phyloP scores from a whole-genome alignment of 495 filamentous ascomycete species.

The Annulohypoxylon bovei region DNA sequence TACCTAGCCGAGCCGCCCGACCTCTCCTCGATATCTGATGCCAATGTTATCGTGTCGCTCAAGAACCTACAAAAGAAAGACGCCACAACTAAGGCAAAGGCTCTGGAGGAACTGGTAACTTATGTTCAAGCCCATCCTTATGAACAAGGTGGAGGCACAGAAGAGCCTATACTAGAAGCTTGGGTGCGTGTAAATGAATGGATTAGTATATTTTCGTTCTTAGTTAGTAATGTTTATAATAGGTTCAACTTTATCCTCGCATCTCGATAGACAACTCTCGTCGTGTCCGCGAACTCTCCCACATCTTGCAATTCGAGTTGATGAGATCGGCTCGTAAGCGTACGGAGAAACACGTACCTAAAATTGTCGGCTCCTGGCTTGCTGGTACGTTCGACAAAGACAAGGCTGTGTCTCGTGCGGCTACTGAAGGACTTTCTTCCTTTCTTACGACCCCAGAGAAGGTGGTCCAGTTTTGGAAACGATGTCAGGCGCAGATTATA shows the following conservation, averaged over 20 bases:
- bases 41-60: constrained; percentile 85
- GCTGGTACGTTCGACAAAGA: constrained; percentile 89
- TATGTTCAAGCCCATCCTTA: constrained; percentile 63
- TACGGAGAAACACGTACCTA: constrained; percentile 78
- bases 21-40: constrained; percentile 77
- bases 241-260: constrained; percentile 88
- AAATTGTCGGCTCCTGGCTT: constrained; percentile 85
- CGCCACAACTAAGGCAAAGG: constrained; percentile 90
- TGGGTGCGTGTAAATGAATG: constrained; percentile 74
- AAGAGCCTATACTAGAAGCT: constrained; percentile 81
- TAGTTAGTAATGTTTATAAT: constrained; percentile 46
- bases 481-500: constrained; percentile 77
- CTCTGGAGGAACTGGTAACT: constrained; percentile 82
- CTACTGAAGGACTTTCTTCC: constrained; percentile 74
- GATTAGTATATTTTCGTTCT: constrained; percentile 31
- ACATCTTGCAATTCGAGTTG: constrained; percentile 77
- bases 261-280: constrained; percentile 86
- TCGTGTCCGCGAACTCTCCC: constrained; percentile 86
- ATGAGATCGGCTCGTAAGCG: constrained; percentile 78
- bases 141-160: constrained; percentile 63
- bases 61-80: constrained; percentile 95
- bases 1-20: constrained; percentile 89
- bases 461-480: constrained; percentile 74
- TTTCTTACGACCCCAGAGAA: constrained; percentile 86
- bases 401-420: constrained; percentile 72